Percentiles rank a stretch among this genome's conserved stretches.
These are phyloP conservation scores for Camellia lanceoleosa DNA, from an alignment of 148 eudicot species.

Conservation along the genomic window DNA sequence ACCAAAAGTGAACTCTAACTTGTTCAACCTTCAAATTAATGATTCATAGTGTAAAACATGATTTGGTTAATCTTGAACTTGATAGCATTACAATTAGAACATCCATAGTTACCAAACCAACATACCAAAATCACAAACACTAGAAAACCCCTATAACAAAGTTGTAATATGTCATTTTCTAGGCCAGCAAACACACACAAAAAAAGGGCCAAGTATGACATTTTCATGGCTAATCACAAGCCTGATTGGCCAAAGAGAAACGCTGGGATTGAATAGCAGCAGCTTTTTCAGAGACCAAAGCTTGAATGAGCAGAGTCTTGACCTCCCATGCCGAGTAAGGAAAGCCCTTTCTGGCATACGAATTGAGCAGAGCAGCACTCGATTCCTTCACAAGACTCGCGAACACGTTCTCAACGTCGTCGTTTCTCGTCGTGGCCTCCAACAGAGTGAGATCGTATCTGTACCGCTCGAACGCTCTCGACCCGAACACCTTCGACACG, in stretches of 20 bases:
- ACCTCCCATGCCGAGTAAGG: conserved; percentile 84
- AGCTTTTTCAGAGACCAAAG: conserved; percentile 53
- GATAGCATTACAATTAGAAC: too few species aligned
- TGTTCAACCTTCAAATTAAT: too few species aligned
- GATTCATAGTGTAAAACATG: too few species aligned
- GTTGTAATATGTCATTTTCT: too few species aligned
- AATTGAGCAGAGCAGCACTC: conserved; percentile 76
- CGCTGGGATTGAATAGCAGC: conserved; percentile 60
- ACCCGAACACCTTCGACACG: conserved; percentile 79
- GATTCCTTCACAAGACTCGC: conserved; percentile 61
- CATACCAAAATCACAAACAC: too few species aligned
- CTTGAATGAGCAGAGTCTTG: conserved; percentile 56
- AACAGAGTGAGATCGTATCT: conserved; percentile 66
- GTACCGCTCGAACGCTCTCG: conserved; percentile 64
- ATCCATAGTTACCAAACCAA: too few species aligned
- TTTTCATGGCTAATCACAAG: conserved; percentile 37
- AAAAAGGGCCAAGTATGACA: background rate
- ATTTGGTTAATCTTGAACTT: too few species aligned
- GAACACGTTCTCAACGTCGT: conserved; percentile 51
- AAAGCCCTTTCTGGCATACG: conserved; percentile 70
- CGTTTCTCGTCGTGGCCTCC: conserved; percentile 70
- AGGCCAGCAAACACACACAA: background rate
- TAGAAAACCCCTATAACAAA: too few species aligned
- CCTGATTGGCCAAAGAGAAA: conserved; percentile 59
- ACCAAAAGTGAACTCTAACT: too few species aligned